A percentile compares a stretch with the other conserved stretches of the same genome.
Conservation (phyloP, 2,329 filamentous ascomycete genomes). For the Aspergillus neotritici region DNA sequence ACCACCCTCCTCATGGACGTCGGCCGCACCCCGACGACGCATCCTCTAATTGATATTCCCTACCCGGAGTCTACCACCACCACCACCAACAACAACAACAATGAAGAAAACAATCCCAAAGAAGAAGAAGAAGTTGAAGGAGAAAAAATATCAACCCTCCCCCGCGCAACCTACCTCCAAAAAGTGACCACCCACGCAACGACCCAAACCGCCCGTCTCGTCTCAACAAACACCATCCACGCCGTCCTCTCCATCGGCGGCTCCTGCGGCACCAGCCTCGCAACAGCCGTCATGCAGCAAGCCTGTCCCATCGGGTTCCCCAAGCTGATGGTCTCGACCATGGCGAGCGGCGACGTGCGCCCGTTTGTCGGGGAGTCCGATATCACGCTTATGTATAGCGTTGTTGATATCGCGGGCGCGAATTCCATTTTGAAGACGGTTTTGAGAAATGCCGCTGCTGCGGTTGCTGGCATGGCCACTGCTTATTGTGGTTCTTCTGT, state of each 20-base stretch:
- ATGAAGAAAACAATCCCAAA: too few species aligned
- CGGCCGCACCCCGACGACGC: conserved; percentile 42
- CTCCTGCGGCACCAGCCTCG: conserved; percentile 57
- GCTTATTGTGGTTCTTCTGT: conserved; percentile 31
- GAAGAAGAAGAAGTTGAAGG: too few species aligned
- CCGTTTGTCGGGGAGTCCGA: conserved; percentile 63
- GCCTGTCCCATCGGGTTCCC: conserved; percentile 61
- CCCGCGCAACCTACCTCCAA: conserved; percentile 53
- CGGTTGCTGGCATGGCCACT: conserved; percentile 54
- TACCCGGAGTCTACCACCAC: conserved; percentile 33
- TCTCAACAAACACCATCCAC: conserved; percentile 40
- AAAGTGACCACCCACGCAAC: conserved; percentile 50
- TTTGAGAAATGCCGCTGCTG: conserved; percentile 57
- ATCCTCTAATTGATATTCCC: conserved; percentile 46
- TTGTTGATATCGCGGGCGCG: conserved; percentile 64
- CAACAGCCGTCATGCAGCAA: conserved; percentile 56
- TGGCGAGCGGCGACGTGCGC: conserved; percentile 61
- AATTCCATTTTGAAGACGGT: conserved; percentile 56
- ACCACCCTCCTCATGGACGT: conserved; percentile 48
- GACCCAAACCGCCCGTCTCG: conserved; percentile 38
- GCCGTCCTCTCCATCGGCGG: conserved; percentile 58
- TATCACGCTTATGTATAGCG: conserved; percentile 64
- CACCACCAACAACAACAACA: conserved; percentile 7
- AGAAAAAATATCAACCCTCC: conserved; percentile 33
- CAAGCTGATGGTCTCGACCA: conserved; percentile 64